phyloP scores from a whole-genome alignment of 148 eudicot genomes.

The Silene uniflora region DNA sequence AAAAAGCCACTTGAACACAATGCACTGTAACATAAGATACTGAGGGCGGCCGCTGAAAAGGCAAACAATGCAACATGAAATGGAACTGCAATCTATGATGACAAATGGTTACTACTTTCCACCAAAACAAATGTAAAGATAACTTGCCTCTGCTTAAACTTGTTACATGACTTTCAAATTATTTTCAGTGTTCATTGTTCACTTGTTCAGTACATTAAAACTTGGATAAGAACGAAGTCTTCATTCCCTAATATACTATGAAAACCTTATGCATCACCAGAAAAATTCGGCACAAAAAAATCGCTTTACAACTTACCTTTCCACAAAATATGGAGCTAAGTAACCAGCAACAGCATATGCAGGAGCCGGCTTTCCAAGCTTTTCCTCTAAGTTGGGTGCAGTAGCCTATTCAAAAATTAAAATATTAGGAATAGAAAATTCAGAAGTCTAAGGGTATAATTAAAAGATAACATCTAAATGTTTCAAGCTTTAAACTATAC shows the following conservation, averaged over 20 bases:
- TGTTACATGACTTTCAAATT: not conserved
- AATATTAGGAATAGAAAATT: not conserved
- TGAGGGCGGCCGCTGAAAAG: not conserved
- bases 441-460: not conserved
- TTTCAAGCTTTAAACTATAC: not conserved
- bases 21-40: not conserved
- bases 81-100: not conserved
- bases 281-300: not conserved
- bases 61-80: constrained; percentile 4
- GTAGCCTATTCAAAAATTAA: constrained; percentile 55
- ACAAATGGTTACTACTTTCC: not conserved
- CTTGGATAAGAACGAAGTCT: not conserved
- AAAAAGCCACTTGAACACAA: not conserved
- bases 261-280: not conserved
- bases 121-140: not conserved
- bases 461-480: not conserved
- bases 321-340: constrained; percentile 67
- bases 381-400: constrained; percentile 74
- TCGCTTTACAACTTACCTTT: constrained; percentile 44
- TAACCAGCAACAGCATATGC: constrained; percentile 80
- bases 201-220: not conserved
- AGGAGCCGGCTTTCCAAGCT: constrained; percentile 81
- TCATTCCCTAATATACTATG: not conserved
- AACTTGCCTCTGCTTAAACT: not conserved
- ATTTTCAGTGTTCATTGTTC: no score